Evolutionary conservation across 2,329 filamentous ascomycete genomes (phyloP).

Genomic region (Fusarium armeniacum): DNA sequence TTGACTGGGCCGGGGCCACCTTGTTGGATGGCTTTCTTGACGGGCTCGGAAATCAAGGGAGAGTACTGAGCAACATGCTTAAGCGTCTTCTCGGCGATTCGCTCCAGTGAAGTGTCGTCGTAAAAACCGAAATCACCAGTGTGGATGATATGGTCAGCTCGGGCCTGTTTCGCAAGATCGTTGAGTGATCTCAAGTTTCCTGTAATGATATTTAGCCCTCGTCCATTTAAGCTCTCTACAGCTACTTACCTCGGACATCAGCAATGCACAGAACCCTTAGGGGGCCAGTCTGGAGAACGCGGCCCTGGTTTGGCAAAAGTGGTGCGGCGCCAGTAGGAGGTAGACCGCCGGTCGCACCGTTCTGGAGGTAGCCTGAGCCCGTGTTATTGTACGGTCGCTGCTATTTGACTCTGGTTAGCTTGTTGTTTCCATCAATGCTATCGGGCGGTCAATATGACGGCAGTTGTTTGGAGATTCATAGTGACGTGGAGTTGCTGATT

Average conservation of each 20-base stretch:
- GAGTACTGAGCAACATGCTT: constrained; percentile 99
- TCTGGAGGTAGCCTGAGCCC: constrained; percentile 73
- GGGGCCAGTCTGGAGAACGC: constrained; percentile 74
- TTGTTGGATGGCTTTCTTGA: constrained; percentile 76
- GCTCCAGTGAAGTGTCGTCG: constrained; percentile 93
- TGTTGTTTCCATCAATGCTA: neutral
- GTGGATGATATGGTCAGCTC: constrained; percentile 97
- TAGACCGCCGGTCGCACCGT: constrained; percentile 68
- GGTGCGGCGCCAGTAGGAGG: constrained; percentile 72
- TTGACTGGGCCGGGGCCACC: constrained; percentile 84
- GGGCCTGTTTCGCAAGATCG: constrained; percentile 93
- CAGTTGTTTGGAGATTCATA: constrained; percentile 17
- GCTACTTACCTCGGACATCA: constrained; percentile 74
- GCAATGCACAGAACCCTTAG: constrained; percentile 78
- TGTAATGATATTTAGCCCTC: constrained; percentile 57
- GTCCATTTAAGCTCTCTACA: constrained; percentile 30
- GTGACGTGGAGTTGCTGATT: constrained; percentile 33
- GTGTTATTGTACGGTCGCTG: constrained; percentile 63
- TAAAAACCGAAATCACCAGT: constrained; percentile 99
- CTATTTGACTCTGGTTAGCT: constrained; percentile 52
- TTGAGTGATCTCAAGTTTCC: constrained; percentile 96
- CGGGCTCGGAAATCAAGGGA: constrained; percentile 85
- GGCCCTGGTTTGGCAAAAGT: constrained; percentile 76
- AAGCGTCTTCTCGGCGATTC: constrained; percentile 98
- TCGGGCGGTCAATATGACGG: constrained; percentile 5